Evolutionary conservation across 2,329 filamentous ascomycete genomes (phyloP).

Genomic region (Ceratocystis alfenasii): DNA sequence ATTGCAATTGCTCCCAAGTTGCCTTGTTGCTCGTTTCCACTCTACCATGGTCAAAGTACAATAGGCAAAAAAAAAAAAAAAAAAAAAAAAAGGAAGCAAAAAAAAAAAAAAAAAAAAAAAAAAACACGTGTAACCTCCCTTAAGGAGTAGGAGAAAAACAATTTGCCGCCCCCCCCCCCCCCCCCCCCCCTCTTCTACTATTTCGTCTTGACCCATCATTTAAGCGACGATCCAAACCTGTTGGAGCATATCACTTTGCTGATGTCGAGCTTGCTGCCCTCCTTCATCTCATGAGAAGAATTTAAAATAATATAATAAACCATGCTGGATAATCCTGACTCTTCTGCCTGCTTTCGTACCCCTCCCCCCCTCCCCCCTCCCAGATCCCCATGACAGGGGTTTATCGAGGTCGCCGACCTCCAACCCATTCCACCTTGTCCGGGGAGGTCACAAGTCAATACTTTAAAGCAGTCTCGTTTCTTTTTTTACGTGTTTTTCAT

Average conservation of each 20-base stretch:
- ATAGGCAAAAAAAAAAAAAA: too few relatives aligned
- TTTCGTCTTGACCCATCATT: not conserved
- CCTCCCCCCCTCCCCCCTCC: not conserved
- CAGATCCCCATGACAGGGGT: not conserved
- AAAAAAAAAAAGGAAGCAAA: too few relatives aligned
- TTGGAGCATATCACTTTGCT: not conserved
- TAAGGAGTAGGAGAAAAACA: too few relatives aligned
- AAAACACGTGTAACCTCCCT: too few relatives aligned
- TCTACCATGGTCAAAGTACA: too few relatives aligned
- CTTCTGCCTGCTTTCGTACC: not conserved
- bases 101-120: too few relatives aligned
- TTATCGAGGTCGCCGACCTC: conserved; percentile 17
- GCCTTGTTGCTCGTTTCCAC: too few relatives aligned
- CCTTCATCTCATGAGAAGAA: not conserved
- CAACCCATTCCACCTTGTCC: not conserved
- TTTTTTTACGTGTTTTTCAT: not conserved
- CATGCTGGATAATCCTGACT: too few relatives aligned
- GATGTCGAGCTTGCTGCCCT: not conserved
- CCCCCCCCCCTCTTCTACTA: not conserved
- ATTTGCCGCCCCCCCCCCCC: too few relatives aligned
- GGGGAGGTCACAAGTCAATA: not conserved
- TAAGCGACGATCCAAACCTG: not conserved
- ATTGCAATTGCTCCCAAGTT: too few relatives aligned
- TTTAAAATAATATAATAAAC: not conserved
- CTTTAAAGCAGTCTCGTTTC: not conserved